Evolutionary conservation across 441 rosid genomes (phyloP).

Genomic region (Populus hybrid): DNA sequence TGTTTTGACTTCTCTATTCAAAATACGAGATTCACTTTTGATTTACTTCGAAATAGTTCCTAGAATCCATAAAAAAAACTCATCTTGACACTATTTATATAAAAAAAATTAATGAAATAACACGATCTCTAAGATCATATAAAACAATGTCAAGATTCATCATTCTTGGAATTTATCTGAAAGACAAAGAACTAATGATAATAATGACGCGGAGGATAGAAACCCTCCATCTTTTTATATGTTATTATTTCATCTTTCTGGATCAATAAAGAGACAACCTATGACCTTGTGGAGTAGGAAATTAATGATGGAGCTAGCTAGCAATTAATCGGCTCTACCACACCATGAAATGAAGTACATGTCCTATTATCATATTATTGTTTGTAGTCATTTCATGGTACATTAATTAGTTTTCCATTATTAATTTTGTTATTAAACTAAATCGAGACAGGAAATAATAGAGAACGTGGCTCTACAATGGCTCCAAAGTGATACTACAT

Average conservation of each 20-base stretch:
- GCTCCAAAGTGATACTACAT: background rate
- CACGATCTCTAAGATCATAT: background rate
- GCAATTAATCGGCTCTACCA: background rate
- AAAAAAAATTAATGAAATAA: too few relatives aligned
- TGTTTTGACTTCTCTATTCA: conserved; percentile 5
- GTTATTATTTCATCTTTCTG: background rate
- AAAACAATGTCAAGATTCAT: background rate
- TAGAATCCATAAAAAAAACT: background rate
- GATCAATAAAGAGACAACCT: conserved; percentile 1
- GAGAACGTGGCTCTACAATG: conserved; percentile 2
- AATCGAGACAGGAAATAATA: background rate
- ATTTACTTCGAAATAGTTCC: conserved; percentile 2
- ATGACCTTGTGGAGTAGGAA: background rate
- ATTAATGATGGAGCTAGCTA: background rate
- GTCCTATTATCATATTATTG: background rate
- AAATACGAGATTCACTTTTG: conserved; percentile 22
- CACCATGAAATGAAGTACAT: background rate
- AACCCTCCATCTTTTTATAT: background rate
- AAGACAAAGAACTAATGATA: background rate
- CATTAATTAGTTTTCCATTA: background rate
- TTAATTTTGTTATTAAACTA: background rate
- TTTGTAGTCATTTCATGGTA: background rate
- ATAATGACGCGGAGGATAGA: background rate
- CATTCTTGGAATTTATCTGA: background rate
- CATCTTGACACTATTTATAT: too few relatives aligned